These are phyloP conservation scores for Pulicaria dysenterica DNA, from an alignment of 129 eudicot species.

Conservation along the genomic window DNA sequence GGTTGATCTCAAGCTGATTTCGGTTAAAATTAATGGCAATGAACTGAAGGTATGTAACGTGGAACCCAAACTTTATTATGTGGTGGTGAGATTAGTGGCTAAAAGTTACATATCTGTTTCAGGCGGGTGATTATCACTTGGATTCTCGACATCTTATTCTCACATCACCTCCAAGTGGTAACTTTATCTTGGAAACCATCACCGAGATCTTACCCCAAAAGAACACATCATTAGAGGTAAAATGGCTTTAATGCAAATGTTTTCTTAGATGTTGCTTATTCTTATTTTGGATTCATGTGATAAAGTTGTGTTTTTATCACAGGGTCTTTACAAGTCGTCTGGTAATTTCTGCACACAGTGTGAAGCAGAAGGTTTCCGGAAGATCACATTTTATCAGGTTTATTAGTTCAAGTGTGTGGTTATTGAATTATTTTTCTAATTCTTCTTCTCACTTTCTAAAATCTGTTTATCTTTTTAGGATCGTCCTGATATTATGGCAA, in stretches of 20 bases:
- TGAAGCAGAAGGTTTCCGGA: constrained; percentile 98
- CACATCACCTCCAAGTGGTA: constrained; percentile 70
- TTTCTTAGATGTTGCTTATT: not conserved
- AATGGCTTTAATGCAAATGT: not conserved
- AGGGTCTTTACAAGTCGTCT: constrained; percentile 99
- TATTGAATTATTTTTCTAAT: not conserved
- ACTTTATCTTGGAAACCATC: constrained; percentile 69
- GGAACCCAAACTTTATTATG: constrained; percentile 1
- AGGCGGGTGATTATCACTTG: constrained; percentile 69
- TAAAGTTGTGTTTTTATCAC: constrained; percentile 25
- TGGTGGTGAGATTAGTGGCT: not conserved
- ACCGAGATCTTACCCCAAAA: constrained; percentile 73
- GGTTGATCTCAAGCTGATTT: constrained; percentile 72
- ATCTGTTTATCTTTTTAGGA: constrained; percentile 48
- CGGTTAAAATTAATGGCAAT: constrained; percentile 58
- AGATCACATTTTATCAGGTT: constrained; percentile 95
- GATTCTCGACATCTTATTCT: constrained; percentile 70
- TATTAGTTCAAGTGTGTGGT: not conserved
- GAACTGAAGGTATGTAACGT: constrained; percentile 58
- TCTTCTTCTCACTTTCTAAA: constrained; percentile 16
- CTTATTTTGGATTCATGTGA: not conserved
- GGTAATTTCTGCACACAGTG: constrained; percentile 98
- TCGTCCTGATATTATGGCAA: constrained; percentile 98
- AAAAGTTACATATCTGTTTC: constrained; percentile 13
- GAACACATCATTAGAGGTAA: constrained; percentile 93